Evolutionary conservation across 1,284 basidiomycete species (phyloP), one percentile per base, ranked within the genome.

Genomic region (Ustilago bromivora): DNA sequence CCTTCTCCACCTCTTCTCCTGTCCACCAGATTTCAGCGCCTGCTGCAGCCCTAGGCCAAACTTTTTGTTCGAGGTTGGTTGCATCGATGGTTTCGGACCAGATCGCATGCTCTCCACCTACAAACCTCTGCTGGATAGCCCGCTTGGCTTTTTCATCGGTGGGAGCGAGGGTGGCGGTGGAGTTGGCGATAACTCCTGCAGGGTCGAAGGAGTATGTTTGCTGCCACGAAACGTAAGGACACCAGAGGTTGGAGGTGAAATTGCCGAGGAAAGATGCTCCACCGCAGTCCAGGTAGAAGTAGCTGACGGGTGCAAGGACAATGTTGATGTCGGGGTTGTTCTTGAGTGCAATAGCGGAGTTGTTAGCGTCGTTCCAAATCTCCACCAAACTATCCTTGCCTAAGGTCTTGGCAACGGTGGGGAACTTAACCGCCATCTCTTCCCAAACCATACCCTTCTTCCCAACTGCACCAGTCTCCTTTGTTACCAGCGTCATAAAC

Each of bases 1-100:
- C 65, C 10, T 19, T 47, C 10, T 19, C 40, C 0, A 70, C 43
- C 53, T n/a, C 17, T 10, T 89, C 88, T 0, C 94, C 92, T 2
- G 90, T 91, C 93, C 93, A 95, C 87, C 92, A 94, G 17, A 94
- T 67, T 88, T 95, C 94, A 0, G 93, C 93, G 6, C 91, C 90
- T 0, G 91, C 89, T 0, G 92, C 92, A 9, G 92, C 92, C 60
- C 93, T 89, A 2, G 94, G 94, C 86, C 93, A 95, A 10, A 90
- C 88, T 65, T 91, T 90, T 0, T 89, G 81, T 80, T 95, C 93
- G 58, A 95, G 86, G 83, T 93, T 94, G 61, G 89, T 88, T 13
- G 90, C 89, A 52, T 90, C 89, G 3, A 91, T 90, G 86, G 94
- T 92, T 86, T 94, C 93, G 3, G 91, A 89, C 93, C 93, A 94